Evolutionary conservation across 129 eudicot genomes (phyloP).

Genomic region (Solidago caesia): DNA sequence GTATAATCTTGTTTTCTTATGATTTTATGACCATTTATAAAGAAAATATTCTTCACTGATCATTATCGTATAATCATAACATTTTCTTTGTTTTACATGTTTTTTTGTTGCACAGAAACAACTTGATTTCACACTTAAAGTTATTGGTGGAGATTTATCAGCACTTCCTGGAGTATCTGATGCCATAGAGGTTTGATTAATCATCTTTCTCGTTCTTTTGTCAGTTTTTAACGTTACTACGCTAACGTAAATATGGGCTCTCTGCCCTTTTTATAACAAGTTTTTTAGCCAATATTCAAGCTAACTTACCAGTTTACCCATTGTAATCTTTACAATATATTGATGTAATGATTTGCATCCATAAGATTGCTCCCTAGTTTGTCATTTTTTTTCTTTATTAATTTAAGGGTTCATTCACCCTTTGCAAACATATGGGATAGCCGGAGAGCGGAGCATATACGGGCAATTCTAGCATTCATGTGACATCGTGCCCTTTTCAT

Average conservation of each 20-base stretch:
- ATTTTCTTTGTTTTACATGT: neutral
- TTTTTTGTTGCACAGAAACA: slow-evolving; percentile 35
- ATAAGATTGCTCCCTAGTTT: slow-evolving; percentile 4
- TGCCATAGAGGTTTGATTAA: slow-evolving; percentile 71
- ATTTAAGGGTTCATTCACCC: neutral
- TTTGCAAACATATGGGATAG: neutral
- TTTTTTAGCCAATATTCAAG: neutral
- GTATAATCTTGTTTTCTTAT: neutral
- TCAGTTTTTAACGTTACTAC: neutral
- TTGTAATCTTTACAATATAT: neutral
- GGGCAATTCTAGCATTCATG: no score
- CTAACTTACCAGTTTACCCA: neutral
- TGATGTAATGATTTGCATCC: neutral
- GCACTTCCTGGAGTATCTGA: slow-evolving; percentile 91
- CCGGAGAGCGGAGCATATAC: no score
- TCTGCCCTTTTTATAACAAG: neutral
- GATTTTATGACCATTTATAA: neutral
- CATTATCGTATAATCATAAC: neutral
- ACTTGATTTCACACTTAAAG: slow-evolving; percentile 82
- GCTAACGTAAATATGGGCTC: neutral
- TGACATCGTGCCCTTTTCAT: no score
- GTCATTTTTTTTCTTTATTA: neutral
- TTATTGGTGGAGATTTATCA: slow-evolving; percentile 88
- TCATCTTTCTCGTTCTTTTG: neutral
- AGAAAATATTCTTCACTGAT: neutral